A percentile compares a stretch with the other conserved stretches of the same genome.
Conservation (phyloP, 352 stramenopile genomes). For the Peronospora destructor region DNA sequence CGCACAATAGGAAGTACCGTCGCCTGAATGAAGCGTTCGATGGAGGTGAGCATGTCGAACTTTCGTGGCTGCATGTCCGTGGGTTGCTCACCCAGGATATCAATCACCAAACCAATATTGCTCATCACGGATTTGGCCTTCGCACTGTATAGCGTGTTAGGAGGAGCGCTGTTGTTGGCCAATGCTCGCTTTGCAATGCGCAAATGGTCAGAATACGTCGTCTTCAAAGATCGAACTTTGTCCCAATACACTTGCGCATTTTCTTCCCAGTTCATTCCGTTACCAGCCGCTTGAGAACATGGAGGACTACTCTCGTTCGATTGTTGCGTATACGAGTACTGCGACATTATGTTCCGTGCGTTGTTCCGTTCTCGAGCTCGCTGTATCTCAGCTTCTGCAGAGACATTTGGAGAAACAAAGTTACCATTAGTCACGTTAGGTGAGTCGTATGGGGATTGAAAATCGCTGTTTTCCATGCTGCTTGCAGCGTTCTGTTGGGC, state of each 20-base stretch:
- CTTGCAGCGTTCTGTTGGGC: constrained; percentile 15
- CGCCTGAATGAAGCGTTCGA: constrained; percentile 75
- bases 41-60: constrained; percentile 64
- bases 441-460: constrained; percentile 34
- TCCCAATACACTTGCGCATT: constrained; percentile 67
- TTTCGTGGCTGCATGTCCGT: constrained; percentile 48
- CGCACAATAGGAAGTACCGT: constrained; percentile 72
- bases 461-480: constrained; percentile 14
- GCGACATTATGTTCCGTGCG: constrained; percentile 16
- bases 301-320: constrained; percentile 11
- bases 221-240: constrained; percentile 52
- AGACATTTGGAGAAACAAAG: constrained; percentile 28
- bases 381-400: constrained; percentile 46
- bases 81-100: constrained; percentile 44
- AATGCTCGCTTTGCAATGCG: constrained; percentile 59
- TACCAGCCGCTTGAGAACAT: constrained; percentile 12
- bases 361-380: constrained; percentile 36
- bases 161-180: constrained; percentile 50
- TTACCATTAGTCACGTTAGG: constrained; percentile 17
- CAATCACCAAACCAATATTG: constrained; percentile 69
- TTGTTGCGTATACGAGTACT: constrained; percentile 23
- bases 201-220: constrained; percentile 39
- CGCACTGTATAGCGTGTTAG: constrained; percentile 50
- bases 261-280: constrained; percentile 9
- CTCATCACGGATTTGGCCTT: constrained; percentile 80